phyloP scores from a whole-genome alignment of 2,329 filamentous ascomycete species.

The Epichloe elymi region DNA sequence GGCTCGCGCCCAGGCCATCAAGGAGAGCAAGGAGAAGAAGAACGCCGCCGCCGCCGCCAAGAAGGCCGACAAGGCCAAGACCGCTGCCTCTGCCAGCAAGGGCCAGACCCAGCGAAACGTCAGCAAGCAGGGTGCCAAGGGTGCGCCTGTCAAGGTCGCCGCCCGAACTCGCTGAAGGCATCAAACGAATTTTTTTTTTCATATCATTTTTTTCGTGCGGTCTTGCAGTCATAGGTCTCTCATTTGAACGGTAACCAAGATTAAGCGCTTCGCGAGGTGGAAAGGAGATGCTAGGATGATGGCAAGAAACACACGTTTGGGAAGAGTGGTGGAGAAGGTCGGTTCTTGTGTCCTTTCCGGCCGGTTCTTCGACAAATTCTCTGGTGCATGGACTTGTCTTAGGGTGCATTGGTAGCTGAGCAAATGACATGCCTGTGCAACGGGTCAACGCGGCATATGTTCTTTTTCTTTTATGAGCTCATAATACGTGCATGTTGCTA shows the following conservation, averaged over 20 bases:
- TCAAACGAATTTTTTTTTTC: not conserved
- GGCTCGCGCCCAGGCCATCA: constrained; percentile 80
- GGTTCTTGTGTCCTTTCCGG: constrained; percentile 30
- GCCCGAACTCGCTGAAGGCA: constrained; percentile 62
- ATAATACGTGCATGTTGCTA: not conserved
- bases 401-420: constrained; percentile 30
- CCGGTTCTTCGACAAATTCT: constrained; percentile 27
- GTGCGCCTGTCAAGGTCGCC: constrained; percentile 71
- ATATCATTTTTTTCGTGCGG: constrained; percentile 1
- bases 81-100: constrained; percentile 57
- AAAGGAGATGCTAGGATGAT: not conserved
- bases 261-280: not conserved
- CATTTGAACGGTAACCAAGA: not conserved
- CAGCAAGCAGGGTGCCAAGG: constrained; percentile 97
- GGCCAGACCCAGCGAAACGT: constrained; percentile 68
- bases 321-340: constrained; percentile 19
- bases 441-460: not conserved
- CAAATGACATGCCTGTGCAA: constrained; percentile 16
- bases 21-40: constrained; percentile 99
- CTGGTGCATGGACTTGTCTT: constrained; percentile 28
- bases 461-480: not conserved
- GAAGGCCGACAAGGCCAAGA: constrained; percentile 99
- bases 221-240: not conserved
- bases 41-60: constrained; percentile 73
- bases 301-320: constrained; percentile 11